A percentile compares a stretch with the other conserved stretches of the same genome.
phyloP scores from a whole-genome alignment of 2,329 filamentous ascomycete species.

The Cercospora sp. region DNA sequence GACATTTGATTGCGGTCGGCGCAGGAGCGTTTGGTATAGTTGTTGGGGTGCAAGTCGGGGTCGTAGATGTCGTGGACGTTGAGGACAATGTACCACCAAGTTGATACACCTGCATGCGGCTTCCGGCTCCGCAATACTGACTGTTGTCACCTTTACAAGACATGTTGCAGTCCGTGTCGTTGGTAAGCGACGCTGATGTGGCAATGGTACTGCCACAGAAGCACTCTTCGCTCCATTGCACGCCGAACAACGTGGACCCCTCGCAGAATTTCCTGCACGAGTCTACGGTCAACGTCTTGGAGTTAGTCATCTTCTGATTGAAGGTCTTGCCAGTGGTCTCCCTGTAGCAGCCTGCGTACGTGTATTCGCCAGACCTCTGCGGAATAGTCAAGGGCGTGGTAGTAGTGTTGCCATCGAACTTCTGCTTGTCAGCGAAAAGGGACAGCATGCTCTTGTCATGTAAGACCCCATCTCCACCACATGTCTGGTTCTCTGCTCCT shows the following conservation, averaged over 20 bases:
- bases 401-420: conserved; percentile 33
- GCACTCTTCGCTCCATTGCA: conserved; percentile 36
- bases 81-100: background rate
- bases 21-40: conserved; percentile 19
- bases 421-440: conserved; percentile 27
- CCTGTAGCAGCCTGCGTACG: conserved; percentile 29
- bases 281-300: conserved; percentile 41
- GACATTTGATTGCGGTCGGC: conserved; percentile 31
- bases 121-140: conserved; percentile 36
- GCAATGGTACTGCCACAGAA: conserved; percentile 19
- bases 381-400: conserved; percentile 31
- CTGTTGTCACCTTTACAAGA: conserved; percentile 33
- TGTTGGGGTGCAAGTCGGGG: conserved; percentile 17
- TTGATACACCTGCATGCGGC: conserved; percentile 31
- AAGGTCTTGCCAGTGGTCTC: conserved; percentile 17
- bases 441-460: conserved; percentile 13
- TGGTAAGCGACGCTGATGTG: background rate
- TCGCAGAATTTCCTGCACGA: conserved; percentile 39
- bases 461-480: conserved; percentile 26
- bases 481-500: conserved; percentile 35
- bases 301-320: conserved; percentile 24
- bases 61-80: conserved; percentile 2
- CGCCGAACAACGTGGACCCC: conserved; percentile 38
- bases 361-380: conserved; percentile 28
- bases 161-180: conserved; percentile 14